Conservation (phyloP, 306 rosid species). For the Betula pendula region DNA sequence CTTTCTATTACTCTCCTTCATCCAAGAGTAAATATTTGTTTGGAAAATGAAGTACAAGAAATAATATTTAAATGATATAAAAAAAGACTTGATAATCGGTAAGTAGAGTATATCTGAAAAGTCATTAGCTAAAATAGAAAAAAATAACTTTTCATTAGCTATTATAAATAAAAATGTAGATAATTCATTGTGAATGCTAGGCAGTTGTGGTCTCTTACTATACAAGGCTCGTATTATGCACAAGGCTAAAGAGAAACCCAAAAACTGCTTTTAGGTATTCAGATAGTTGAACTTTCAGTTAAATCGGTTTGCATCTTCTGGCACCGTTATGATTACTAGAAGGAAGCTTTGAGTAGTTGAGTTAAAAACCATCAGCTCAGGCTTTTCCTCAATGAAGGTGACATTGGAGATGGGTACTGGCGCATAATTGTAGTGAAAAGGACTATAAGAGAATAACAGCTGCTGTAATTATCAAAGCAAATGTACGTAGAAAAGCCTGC, state of each 20-base stretch:
- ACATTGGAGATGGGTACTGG: neutral
- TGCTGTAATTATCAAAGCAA: slow-evolving; percentile 40
- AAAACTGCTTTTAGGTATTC: slow-evolving; percentile 8
- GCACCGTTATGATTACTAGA: slow-evolving; percentile 1
- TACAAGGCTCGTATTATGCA: slow-evolving; percentile 5
- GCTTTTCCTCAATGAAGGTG: slow-evolving; percentile 18
- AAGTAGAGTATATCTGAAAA: no score
- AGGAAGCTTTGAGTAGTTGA: slow-evolving; percentile 1
- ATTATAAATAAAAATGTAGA: no score
- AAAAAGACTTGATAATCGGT: no score
- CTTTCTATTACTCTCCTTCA: no score
- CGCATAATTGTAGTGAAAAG: slow-evolving; percentile 22
- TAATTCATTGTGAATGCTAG: no score
- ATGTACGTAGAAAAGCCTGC: slow-evolving; percentile 71
- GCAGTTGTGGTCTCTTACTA: neutral
- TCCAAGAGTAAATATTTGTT: no score
- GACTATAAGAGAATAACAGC: slow-evolving; percentile 33
- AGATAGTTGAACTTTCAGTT: slow-evolving; percentile 13
- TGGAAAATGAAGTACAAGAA: no score
- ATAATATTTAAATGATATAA: no score
- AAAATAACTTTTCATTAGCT: no score
- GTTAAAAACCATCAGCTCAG: slow-evolving; percentile 19
- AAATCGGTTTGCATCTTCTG: slow-evolving; percentile 7
- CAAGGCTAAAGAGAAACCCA: slow-evolving; percentile 21
- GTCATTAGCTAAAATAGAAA: no score